Percentiles rank a stretch among this genome's conserved stretches.
Evolutionary conservation across 495 filamentous ascomycete species (phyloP).

Genomic region (Darksidea phi): DNA sequence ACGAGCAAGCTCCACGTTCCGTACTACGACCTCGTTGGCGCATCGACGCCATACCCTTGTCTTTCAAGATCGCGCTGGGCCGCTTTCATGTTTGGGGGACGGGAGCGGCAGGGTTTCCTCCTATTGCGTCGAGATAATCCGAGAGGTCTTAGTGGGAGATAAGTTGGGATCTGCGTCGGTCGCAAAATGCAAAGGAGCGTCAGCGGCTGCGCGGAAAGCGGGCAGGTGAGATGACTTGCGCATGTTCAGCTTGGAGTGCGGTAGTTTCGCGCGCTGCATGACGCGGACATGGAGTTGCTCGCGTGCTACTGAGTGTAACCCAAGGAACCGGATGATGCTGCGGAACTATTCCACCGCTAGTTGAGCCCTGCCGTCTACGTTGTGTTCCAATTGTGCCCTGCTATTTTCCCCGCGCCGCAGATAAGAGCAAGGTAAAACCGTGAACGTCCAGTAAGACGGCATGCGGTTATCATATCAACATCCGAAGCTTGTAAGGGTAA

Average conservation of each 20-base stretch:
- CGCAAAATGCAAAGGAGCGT: neutral
- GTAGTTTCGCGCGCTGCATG: neutral
- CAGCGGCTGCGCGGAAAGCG: neutral
- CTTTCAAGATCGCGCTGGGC: neutral
- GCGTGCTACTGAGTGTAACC: constrained; percentile 1
- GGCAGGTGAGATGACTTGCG: neutral
- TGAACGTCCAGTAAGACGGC: neutral
- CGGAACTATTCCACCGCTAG: neutral
- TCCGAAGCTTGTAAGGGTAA: neutral
- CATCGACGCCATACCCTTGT: neutral
- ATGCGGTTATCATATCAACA: neutral
- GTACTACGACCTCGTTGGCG: neutral
- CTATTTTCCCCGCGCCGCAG: neutral
- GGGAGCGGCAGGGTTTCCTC: too few relatives aligned
- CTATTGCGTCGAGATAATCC: neutral
- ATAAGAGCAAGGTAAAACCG: neutral
- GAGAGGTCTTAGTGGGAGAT: neutral
- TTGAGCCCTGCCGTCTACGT: too few relatives aligned
- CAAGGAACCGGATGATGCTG: neutral
- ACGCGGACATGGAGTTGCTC: neutral
- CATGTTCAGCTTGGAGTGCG: neutral
- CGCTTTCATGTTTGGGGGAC: too few relatives aligned
- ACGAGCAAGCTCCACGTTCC: neutral
- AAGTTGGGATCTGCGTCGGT: neutral
- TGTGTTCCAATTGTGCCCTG: too few relatives aligned